Conservation (phyloP, 2,329 filamentous ascomycete genomes). For the Trichoderma simmonsii region DNA sequence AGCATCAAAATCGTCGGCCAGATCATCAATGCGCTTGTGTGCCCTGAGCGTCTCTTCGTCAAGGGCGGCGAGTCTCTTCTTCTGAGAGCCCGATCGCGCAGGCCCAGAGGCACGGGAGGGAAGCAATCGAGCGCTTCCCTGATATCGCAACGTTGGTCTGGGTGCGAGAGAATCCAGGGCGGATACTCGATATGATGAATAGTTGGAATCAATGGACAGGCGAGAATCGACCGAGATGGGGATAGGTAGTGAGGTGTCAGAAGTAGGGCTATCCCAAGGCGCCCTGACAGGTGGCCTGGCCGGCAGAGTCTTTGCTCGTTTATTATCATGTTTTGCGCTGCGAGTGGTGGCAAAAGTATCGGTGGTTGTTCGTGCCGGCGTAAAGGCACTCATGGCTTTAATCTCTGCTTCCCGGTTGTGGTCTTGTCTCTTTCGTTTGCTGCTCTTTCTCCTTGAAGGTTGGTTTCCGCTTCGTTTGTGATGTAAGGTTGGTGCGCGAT, state of each 20-base stretch:
- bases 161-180: slow-evolving; percentile 79
- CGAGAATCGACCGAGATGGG: slow-evolving; percentile 73
- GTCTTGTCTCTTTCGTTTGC: slow-evolving; percentile 73
- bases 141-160: slow-evolving; percentile 76
- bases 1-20: slow-evolving; percentile 84
- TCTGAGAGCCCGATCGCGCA: slow-evolving; percentile 48
- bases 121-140: slow-evolving; percentile 60
- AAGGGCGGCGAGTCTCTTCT: slow-evolving; percentile 54
- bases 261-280: slow-evolving; percentile 60
- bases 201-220: slow-evolving; percentile 71
- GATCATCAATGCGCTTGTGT: slow-evolving; percentile 61
- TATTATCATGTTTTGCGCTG: slow-evolving; percentile 58
- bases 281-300: slow-evolving; percentile 46
- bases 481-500: slow-evolving; percentile 50
- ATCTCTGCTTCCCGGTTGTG: slow-evolving; percentile 82
- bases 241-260: slow-evolving; percentile 71
- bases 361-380: slow-evolving; percentile 61
- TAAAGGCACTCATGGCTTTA: slow-evolving; percentile 72
- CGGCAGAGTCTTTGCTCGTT: slow-evolving; percentile 57
- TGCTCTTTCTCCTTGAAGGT: slow-evolving; percentile 66
- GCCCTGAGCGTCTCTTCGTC: slow-evolving; percentile 59
- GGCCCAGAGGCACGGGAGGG: slow-evolving; percentile 45
- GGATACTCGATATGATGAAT: slow-evolving; percentile 72
- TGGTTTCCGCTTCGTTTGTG: slow-evolving; percentile 58
- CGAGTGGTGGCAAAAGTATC: slow-evolving; percentile 59